Base-by-base conservation (phyloP, 108 stramenopile species). In the Skeletonema grethae region DNA sequence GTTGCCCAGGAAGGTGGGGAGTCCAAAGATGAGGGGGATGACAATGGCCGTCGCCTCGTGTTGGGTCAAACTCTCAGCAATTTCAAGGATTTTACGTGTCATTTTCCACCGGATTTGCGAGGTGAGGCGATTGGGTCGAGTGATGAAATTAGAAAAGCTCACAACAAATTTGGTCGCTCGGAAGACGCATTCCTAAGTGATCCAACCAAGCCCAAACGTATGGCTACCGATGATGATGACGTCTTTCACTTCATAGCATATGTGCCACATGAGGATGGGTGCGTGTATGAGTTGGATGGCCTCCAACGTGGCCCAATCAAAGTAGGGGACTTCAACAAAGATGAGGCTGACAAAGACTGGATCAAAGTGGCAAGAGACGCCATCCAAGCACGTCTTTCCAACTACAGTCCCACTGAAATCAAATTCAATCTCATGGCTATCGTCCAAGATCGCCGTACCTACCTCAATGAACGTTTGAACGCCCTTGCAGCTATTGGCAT, bases 231-330 rank as follows among this genome's bases (percentile, higher is more conserved):
- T 2, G 83, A 90, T 22, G 96, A 95, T 67, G 96, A 98, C 66
- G 97, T 92, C 43, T 98, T 94, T 76, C 98, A 98, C 72, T 98
- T 97, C 82, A 84, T 98, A 10, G 96, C 97, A 11, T 98, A 95
- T 72, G 80, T 97, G 36, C 97, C 97, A 5, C 61, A 59, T 35
- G 61, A 60, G 2, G 75, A 85, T 61, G 88, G 87, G 18, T 82
- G 60, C 30, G 94, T 98, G 0, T 97, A 96, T 68, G 98, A 99
- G 82, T 84, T 99, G 63, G 98, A 99, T 77, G 98, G 98, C 22
- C 80, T 99, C 18, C 87, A 95, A 73, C 48, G 65, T 0, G 98
- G 97, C 32, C 98, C 98, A 4, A 82, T 97, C 7, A 46, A 77
- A n/a, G 85, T 97, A 5, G 97, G 95, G 3, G 59, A 56, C 35